Evolutionary conservation across 2,329 filamentous ascomycete species (phyloP).

Genomic region (Apiospora rasikravindrae): DNA sequence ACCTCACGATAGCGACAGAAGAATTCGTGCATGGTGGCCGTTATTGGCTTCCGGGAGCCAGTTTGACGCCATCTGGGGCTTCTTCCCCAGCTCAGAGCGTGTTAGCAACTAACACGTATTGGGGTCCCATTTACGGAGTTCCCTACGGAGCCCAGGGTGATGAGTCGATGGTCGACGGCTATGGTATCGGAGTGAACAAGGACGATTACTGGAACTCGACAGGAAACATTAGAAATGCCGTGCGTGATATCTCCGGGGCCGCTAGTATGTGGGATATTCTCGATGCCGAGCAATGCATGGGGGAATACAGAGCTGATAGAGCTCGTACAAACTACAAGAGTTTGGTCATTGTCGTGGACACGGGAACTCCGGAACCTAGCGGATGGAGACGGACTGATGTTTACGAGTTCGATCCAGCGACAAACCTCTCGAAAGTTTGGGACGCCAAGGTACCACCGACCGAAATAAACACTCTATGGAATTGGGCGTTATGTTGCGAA

Average conservation of each 20-base stretch:
- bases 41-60: slow-evolving; percentile 9
- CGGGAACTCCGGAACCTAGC: slow-evolving; percentile 17
- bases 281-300: slow-evolving; percentile 3
- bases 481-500: slow-evolving; percentile 24
- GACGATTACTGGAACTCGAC: neutral
- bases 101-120: no score
- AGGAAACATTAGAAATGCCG: neutral
- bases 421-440: slow-evolving; percentile 27
- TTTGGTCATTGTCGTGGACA: slow-evolving; percentile 17
- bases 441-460: slow-evolving; percentile 26
- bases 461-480: slow-evolving; percentile 29
- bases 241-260: neutral
- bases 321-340: neutral
- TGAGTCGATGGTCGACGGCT: no score
- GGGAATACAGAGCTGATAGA: neutral
- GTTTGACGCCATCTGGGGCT: neutral
- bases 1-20: slow-evolving; percentile 22
- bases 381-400: slow-evolving; percentile 32
- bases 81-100: neutral
- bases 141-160: no score
- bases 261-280: neutral
- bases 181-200: neutral
- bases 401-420: slow-evolving; percentile 26
- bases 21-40: slow-evolving; percentile 4
- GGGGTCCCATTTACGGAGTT: no score